Evolutionary conservation across 495 filamentous ascomycete genomes (phyloP).

Genomic region (Tuber borchii): DNA sequence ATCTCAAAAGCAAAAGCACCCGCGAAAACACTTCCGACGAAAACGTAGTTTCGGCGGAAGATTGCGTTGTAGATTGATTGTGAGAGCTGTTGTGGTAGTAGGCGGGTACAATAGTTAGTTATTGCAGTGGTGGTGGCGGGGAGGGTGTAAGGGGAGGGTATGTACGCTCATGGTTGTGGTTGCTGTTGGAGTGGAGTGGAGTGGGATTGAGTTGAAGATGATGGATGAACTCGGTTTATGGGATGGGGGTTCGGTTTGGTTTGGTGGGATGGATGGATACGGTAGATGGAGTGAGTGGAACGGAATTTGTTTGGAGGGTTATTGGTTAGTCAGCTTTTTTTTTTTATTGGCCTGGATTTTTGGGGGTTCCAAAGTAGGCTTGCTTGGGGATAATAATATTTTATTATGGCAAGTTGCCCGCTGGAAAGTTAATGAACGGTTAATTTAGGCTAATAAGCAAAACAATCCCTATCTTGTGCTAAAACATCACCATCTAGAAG

Average conservation of each 20-base stretch:
- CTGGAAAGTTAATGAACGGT: no score
- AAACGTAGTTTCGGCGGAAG: constrained; percentile 76
- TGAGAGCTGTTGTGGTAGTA: constrained; percentile 24
- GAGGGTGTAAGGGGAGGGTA: neutral
- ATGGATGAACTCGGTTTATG: neutral
- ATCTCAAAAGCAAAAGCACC: constrained; percentile 88
- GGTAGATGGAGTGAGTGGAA: neutral
- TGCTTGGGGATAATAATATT: no score
- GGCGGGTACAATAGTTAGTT: neutral
- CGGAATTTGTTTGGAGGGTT: neutral
- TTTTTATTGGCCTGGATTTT: neutral
- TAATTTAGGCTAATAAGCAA: no score
- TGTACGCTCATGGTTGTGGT: neutral
- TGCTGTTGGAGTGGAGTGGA: neutral
- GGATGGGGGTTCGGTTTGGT: neutral
- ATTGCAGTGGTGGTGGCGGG: neutral
- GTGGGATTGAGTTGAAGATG: neutral
- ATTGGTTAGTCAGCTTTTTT: neutral
- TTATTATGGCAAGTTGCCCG: no score
- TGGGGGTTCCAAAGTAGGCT: no score
- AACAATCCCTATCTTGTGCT: no score
- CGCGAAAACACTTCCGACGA: constrained; percentile 77
- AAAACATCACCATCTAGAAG: no score
- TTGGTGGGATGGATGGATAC: neutral
- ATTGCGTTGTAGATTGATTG: constrained; percentile 56